Base-by-base conservation (phyloP, 805 yeast species). In the Kregervanrija delftensis region DNA sequence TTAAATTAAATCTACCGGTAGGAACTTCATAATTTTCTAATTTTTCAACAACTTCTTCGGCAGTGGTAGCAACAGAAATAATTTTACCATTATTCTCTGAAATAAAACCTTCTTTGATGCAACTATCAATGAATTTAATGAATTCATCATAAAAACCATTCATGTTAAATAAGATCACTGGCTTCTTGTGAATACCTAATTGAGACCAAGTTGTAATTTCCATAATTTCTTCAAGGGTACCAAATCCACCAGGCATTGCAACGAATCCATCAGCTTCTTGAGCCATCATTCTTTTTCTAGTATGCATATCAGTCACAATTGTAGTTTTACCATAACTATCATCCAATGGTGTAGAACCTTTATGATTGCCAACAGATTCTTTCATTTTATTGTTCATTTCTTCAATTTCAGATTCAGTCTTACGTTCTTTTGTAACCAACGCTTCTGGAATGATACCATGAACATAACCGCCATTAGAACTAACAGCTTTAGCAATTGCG, bases 161-260 rank as follows among this genome's bases (percentile, higher is more conserved):
- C 44, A 83, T 73, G 64, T 88, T 88, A 66, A 80, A 81, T 36
- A 88, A 58, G 12, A 88, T 81, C 55, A 88, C 79, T 30, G 96
- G 96, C 63, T 83, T 83, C 49, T 72, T 67, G 63, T 88, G 96
- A 52, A 88, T 87, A 32, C 90, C 93, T 55, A 88, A 72, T 69
- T 88, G 96, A 41, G 81, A 79, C 96, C 96, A 88, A 4, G 96
- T 88, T 47, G 84, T 83, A 44, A 86, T 83, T 68, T 88, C 96
- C 82, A 87, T 81, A 49, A 88, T 71, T 66, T 88, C 96, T 64
- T 88, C 96, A 59, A 86, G 66, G 8, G 95, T 87, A 41, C 96
- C 96, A 60, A 80, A 87, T 2, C 96, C 96, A 50, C 96, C 96
- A 11, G 96, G 96, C 67, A 88, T 72, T 0, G 96, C 95, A 38